Evolutionary conservation across 345 rosid genomes (phyloP), one percentile per base, ranked within the genome.

Genomic region (Trapa bicornis): DNA sequence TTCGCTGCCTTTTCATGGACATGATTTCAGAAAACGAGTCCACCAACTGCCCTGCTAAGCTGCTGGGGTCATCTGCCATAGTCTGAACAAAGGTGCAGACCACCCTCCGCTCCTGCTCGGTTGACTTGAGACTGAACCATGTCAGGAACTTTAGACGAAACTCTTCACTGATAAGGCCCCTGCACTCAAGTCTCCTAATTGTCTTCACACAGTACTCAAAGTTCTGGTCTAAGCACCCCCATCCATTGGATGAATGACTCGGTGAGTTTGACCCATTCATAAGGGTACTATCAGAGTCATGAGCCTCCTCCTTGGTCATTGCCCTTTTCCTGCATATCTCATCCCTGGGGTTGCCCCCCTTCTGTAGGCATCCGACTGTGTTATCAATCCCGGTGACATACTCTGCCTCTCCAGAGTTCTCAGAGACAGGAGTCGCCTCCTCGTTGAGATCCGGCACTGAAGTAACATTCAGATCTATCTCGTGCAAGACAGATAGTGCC

Each of bases 361-460:
- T 58, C 35, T 12, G 4, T 15, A 32, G 85, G 84, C 66, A 91
- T 82, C 78, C 79, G 48, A 80, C 82, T 67, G 80, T 68, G 57
- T 71, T 70, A 63, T 82, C 81, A 80, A 86, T 86, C 77, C 76
- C 37, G 11, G 10, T 0, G 1, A 11, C 37, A 10, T 80, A 81
- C 75, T 91, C 94, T 82, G 85, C 95, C 79, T 87, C 96, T 64
- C 92, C 76, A 35, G 95, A 89, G 68, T 85, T 87, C 53, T 89
- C 97, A 61, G 73, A 83, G 43, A 87, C 88, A 69, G 88, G 96
- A 71, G 92, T 84, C 65, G 82, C 77, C 69, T 91, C 98, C 75
- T 85, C 99, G 45, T 95, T 95, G 77, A 95, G 70, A 75, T 91
- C 97, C 43, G 97, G 99, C 68, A 95, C 88, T 3, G 89, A 91